Base-by-base conservation (phyloP, 2,329 filamentous ascomycete species). In the Calonectria leucothoes region DNA sequence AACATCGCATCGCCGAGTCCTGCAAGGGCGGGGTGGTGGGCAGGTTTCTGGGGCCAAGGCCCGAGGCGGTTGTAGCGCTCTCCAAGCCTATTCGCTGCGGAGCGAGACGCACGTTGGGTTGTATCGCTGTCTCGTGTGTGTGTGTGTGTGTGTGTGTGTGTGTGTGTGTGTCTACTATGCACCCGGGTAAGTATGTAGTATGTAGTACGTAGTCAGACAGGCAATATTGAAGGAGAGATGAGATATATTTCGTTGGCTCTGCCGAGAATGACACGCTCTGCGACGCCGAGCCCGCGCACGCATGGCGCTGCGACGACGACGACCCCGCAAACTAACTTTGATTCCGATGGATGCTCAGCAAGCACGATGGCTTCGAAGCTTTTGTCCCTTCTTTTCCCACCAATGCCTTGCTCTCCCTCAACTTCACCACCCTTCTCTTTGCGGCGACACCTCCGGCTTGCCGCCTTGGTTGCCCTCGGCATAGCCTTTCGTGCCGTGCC, bases 361-460 rank as follows among this genome's bases (percentile, higher is more conserved):
- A 6, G 59, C 59, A 69, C 49, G 64, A 69, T 39, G 31, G 25
- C n/a, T 35, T 65, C 51, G n/a, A n/a, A 31, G 35, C 15, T 39
- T 66, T 11, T 15, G 27, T 42, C 45, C 8, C 25, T 51, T 45
- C 39, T 55, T 68, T 57, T 61, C 55, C 52, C 52, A 42, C 42
- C 51, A 39, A 12, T 70, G 59, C 67, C 25, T 23, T 33, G n/a
- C n/a, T n/a, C n/a, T 10, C 29, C 35, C 12, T 57, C 35, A 6
- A 35, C 20, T 31, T 35, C 20, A 11, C 23, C 20, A 14, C 15
- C 51, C 33, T 67, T 35, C 71, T 71, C 25, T 17, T 73, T 73
- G 55, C 52, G 37, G 68, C 67, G 45, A 52, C 23, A 39, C n/a
- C 67, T 57, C 67, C 68, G 68, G 39, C 23, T 39, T 39, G 55